These are phyloP conservation scores for Geotrichum candidum DNA, from an alignment of 1,139 yeast species.

Conservation along the genomic window DNA sequence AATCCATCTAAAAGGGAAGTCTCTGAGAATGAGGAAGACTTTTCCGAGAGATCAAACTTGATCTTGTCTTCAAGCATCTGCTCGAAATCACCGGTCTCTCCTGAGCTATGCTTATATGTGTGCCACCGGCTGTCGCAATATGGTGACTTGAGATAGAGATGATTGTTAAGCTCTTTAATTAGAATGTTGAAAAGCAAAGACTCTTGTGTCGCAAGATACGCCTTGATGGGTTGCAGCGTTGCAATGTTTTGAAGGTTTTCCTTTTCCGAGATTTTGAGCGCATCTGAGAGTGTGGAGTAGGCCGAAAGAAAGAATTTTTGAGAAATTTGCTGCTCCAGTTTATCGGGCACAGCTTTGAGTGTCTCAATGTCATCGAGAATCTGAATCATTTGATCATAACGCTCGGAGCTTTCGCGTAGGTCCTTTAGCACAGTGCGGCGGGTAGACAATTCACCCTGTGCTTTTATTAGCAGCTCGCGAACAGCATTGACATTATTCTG, in stretches of 20 bases:
- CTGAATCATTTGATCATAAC: slow-evolving; percentile 65
- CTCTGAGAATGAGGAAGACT: slow-evolving; percentile 25
- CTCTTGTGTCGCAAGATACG: slow-evolving; percentile 58
- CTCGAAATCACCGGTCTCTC: slow-evolving; percentile 26
- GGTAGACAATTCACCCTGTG: slow-evolving; percentile 50
- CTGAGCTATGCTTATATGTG: slow-evolving; percentile 28
- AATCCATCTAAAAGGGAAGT: slow-evolving; percentile 40
- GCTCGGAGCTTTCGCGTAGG: slow-evolving; percentile 55
- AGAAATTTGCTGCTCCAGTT: slow-evolving; percentile 57
- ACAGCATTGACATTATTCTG: slow-evolving; percentile 50
- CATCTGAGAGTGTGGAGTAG: slow-evolving; percentile 54
- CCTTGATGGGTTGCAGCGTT: slow-evolving; percentile 52
- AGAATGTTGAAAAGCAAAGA: slow-evolving; percentile 59
- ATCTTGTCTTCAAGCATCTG: slow-evolving; percentile 32
- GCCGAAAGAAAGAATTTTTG: slow-evolving; percentile 68
- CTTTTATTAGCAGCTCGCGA: slow-evolving; percentile 43
- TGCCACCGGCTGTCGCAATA: slow-evolving; percentile 35
- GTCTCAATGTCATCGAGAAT: slow-evolving; percentile 64
- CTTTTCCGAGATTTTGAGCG: slow-evolving; percentile 51
- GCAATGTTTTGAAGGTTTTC: slow-evolving; percentile 59
- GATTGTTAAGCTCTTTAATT: slow-evolving; percentile 69
- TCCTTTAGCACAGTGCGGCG: slow-evolving; percentile 55
- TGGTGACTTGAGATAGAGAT: slow-evolving; percentile 58
- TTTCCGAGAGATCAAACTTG: slow-evolving; percentile 28
- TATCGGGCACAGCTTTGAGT: slow-evolving; percentile 53